Base-by-base conservation (phyloP, 495 filamentous ascomycete genomes). In the Tuber borchii region DNA sequence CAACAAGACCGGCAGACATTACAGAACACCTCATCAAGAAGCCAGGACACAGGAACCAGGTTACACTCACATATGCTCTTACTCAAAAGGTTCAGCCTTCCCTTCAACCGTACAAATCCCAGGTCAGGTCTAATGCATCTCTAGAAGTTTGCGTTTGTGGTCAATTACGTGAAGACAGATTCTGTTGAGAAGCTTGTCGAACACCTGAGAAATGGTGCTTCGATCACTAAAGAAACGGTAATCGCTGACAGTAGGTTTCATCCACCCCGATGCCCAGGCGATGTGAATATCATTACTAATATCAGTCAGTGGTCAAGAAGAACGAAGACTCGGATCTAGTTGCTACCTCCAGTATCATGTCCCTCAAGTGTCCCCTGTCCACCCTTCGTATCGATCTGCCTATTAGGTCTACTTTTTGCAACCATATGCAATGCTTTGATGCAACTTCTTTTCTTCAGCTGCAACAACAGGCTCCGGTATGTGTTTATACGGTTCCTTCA, bases 371-470 rank as follows among this genome's bases (percentile, higher is more conserved):
- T 80, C 95, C 96, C 1, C 84, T 99, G 19, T 95, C 93, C 3
- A 95, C 93, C 26, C 87, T 93, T 74, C 89, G 93, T 74, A 92
- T 99, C 45, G 87, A 89, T 40, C 86, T 91, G 37, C 95, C 95
- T 14, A 92, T 93, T 79, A 90, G 95, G 61, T 93, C 92, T 2
- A 86, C 89, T 14, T 82, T 90, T 37, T 99, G 95, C 83, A 91
- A 87, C 12, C 95, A 99, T 84, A 93, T 94, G 61, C 93, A 95
- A 80, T 98, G 95, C 81, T 98, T 98, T 82, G 95, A 99, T 84
- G 95, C 91, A n/a, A 89, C 89, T 3, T 96, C 93, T 3, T 99
- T 97, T 79, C 86, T 99, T 20, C 93, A 97, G 79, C 83, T 99
- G 51, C 94, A 97, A 81, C 94, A 97, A 83, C 95, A 99, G 86